Evolutionary conservation across 306 rosid genomes (phyloP), one percentile per base, ranked within the genome.

Genomic region (Sophora flavescens): DNA sequence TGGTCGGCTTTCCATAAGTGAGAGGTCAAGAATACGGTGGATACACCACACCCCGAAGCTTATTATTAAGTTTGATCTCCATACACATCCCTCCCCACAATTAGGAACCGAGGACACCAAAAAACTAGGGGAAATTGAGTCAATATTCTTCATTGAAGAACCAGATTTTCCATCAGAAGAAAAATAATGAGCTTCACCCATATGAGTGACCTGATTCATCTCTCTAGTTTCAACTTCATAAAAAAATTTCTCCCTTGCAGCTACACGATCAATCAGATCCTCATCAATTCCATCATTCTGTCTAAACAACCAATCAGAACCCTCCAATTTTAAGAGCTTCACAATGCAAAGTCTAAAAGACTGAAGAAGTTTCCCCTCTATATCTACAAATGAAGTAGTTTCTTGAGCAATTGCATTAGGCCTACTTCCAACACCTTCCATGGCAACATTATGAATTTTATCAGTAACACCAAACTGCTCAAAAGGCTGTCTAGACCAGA

Each of bases 31-130:
- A 72, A 96, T 81, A 42, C 98, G 90, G 77, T 91, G 98, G 84
- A 96, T 91, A 84, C 99, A 96, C 99, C 99, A 96, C 41, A 96
- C 98, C 32, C 99, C 99, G 47, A 96, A 96, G 93, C 98, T 96
- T 73, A 87, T 76, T 32, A 96, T 78, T 80, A 96, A 75, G 57
- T 93, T 96, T 67, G 88, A 61, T 81, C 77, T 91, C 99, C 99
- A 96, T 13, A 89, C 68, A 85, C 99, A 96, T 48, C 91, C 98
- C 62, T 96, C 98, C 77, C 99, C 99, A 44, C 99, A 96, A 74
- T 85, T 66, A 48, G 97, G 93, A 63, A 96, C 86, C 1, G 97
- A 90, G 51, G 89, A 84, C 70, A 92, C 84, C 13, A 44, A 70
- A 45, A 81, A 79, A 78, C 56, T 67, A 12, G 81, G 33, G 73